Base-by-base conservation (phyloP, 179 eudicot genomes). In the Spergularia azorica region DNA sequence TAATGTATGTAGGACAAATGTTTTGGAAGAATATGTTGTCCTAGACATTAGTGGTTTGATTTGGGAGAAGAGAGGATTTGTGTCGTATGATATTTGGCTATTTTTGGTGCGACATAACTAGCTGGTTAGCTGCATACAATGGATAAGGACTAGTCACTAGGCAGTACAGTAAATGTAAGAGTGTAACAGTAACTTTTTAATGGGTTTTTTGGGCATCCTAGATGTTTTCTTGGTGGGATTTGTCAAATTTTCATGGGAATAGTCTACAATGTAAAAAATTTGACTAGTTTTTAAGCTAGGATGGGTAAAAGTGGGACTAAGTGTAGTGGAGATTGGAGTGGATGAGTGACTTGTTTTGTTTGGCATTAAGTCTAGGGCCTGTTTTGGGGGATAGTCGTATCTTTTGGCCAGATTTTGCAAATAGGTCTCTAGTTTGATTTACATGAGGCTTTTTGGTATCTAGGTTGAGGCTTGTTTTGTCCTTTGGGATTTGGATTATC, bases 361-460 rank as follows among this genome's bases (percentile, higher is more conserved):
- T 39, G 21, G 6, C 39, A n/a, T 11, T 17, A 48, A 50, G 41
- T 9, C 12, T 50, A 21, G 73, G 15, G 3, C 12, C 43, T 5
- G 71, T 52, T 6, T 3, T 63, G 11, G 16, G 67, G 79, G 43
- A 65, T 17, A 26, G 32, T 46, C 46, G 70, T 77, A 81, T 81
- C 81, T 81, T 81, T 81, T 81, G 81, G 4, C 68, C 81, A 81
- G 81, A 73, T 77, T 77, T 55, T 63, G 72, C 13, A 20, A 59
- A 65, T n/a, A 39, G 18, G 32, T 73, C 73, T 5, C 46, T 43
- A 58, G 46, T 26, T 73, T 6, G 5, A 15, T 51, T 74, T 63
- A 14, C 57, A 21, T 62, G 70, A 68, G 14, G 16, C 58, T 16
- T 71, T 78, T 64, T 21, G 32, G 20, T 56, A 65, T 64, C 76